Base-by-base conservation (phyloP, 2,329 filamentous ascomycete genomes). In the Cladosporium sp. region DNA sequence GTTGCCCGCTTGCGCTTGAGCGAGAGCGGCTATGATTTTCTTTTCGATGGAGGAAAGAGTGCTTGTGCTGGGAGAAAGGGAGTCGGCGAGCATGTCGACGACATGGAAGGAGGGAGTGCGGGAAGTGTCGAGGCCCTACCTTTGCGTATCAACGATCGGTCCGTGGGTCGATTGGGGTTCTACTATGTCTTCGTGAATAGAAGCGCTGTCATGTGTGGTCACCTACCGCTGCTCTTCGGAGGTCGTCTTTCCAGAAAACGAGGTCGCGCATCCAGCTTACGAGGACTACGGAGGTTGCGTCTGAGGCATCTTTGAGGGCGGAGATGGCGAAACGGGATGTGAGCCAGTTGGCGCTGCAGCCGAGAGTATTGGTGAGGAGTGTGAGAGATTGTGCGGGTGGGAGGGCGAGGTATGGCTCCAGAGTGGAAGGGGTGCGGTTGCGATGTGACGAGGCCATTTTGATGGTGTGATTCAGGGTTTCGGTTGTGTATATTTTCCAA, bases 201-300 rank as follows among this genome's bases (percentile, higher is more conserved):
- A 54, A 54, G 51, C 51, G 21, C 30, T 53, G 30, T 32, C 26
- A 54, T 13, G 18, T 21, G 25, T 48, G 32, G 36, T 11, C 18
- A 65, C 66, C 39, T 70, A 75, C 73, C 28, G 67, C 68, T 13
- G 66, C 66, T 32, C 74, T 67, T 51, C 69, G 51, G 2, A 76
- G 85, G 58, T 91, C 89, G 3, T 89, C 86, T 68, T 82, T 88
- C 92, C 93, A 97, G 75, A 96, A 96, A 1, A 85, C 81, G 68
- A 85, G 86, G 72, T 94, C 90, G 67, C 91, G 85, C 78, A 96
- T 80, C 78, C 95, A 97, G 79, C 91, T 96, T 65, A 95, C 88
- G 3, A 97, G 82, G 3, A 97, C 82, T 0, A 97, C 78, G 21
- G 76, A 76, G 11, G 46, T 57, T 25, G 70, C 69, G 30, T 72